These are phyloP conservation scores for Aspergillus glaucus DNA, from an alignment of 2,329 filamentous ascomycete genomes.

Conservation along the genomic window DNA sequence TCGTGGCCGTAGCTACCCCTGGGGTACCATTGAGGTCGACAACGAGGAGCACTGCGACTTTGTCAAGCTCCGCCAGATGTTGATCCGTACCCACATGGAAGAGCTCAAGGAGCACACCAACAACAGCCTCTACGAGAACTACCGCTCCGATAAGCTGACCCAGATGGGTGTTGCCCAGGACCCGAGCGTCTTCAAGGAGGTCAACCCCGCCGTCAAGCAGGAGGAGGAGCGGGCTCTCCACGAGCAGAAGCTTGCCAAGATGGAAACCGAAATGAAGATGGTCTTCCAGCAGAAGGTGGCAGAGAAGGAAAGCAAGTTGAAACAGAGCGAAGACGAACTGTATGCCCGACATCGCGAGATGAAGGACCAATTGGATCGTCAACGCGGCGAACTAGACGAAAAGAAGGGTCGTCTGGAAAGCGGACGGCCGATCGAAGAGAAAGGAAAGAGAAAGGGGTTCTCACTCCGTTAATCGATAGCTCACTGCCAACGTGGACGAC, in stretches of 20 bases:
- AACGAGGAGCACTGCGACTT: slow-evolving; percentile 99
- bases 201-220: slow-evolving; percentile 99
- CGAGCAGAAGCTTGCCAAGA: slow-evolving; percentile 99
- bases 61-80: slow-evolving; percentile 98
- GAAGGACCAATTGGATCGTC: slow-evolving; percentile 98
- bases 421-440: slow-evolving; percentile 91
- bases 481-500: slow-evolving; percentile 11
- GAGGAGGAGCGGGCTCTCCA: slow-evolving; percentile 96
- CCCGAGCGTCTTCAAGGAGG: slow-evolving; percentile 99
- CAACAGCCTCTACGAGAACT: slow-evolving; percentile 98
- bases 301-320: slow-evolving; percentile 99
- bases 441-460: slow-evolving; percentile 98
- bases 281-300: slow-evolving; percentile 99
- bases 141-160: slow-evolving; percentile 98
- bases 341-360: slow-evolving; percentile 98
- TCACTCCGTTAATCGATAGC: slow-evolving; percentile 71
- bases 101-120: slow-evolving; percentile 99
- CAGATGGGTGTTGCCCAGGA: slow-evolving; percentile 98
- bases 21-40: slow-evolving; percentile 98
- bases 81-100: slow-evolving; percentile 99
- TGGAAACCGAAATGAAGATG: slow-evolving; percentile 99
- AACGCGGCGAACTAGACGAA: slow-evolving; percentile 91
- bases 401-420: slow-evolving; percentile 96
- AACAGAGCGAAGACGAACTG: slow-evolving; percentile 98
- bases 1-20: slow-evolving; percentile 91